phyloP scores from a whole-genome alignment of 169 alveolate genomes.

The Cryptosporidium ubiquitum region DNA sequence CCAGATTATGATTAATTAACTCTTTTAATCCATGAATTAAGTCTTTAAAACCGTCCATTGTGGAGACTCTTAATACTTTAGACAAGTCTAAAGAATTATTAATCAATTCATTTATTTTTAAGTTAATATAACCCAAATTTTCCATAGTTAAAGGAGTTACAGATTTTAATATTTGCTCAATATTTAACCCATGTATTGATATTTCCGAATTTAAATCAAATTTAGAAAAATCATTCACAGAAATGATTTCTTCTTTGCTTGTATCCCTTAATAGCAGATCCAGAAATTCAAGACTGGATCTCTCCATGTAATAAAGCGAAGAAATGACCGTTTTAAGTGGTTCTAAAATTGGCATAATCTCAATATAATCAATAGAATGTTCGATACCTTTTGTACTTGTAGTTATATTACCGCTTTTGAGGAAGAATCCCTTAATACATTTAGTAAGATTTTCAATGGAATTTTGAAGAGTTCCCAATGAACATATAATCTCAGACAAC shows the following conservation, averaged over 20 bases:
- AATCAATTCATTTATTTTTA: background rate
- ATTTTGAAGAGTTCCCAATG: conserved; percentile 10
- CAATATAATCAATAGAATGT: conserved; percentile 46
- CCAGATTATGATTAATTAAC: conserved; percentile 4
- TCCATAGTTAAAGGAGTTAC: background rate
- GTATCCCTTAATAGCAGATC: background rate
- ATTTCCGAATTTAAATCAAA: conserved; percentile 12
- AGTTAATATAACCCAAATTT: background rate
- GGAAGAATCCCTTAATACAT: conserved; percentile 21
- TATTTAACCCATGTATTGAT: conserved; percentile 23
- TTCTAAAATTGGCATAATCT: conserved; percentile 41
- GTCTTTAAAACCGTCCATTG: background rate
- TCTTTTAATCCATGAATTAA: background rate
- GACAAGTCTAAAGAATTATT: background rate
- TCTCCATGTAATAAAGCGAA: conserved; percentile 11
- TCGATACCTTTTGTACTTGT: conserved; percentile 52
- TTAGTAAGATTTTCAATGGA: background rate
- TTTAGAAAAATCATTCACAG: background rate
- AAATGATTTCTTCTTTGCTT: background rate
- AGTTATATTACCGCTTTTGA: conserved; percentile 8
- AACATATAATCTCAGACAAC: conserved; percentile 28
- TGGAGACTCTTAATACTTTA: background rate
- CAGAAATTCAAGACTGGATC: conserved; percentile 7
- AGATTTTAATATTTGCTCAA: background rate
- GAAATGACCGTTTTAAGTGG: conserved; percentile 2